Evolutionary conservation across 352 stramenopile genomes (phyloP).

Genomic region (Globisporangium acanthophoron): DNA sequence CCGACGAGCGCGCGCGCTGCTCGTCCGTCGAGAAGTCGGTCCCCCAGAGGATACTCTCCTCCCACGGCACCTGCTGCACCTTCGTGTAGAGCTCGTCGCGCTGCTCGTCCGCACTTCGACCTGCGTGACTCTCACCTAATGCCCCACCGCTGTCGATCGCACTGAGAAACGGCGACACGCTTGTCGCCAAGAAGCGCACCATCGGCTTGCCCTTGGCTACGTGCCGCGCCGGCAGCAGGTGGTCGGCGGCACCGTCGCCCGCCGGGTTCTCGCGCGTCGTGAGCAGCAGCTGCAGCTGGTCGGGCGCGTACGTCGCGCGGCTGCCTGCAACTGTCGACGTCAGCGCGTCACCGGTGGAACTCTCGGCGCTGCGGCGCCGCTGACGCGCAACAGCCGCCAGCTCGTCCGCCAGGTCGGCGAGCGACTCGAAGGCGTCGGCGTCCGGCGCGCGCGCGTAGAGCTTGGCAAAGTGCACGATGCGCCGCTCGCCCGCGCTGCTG

Average conservation of each 20-base stretch:
- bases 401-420: conserved; percentile 50
- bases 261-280: conserved; percentile 42
- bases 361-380: conserved; percentile 22
- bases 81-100: conserved; percentile 69
- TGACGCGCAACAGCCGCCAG: conserved; percentile 33
- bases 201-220: conserved; percentile 64
- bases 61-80: conserved; percentile 77
- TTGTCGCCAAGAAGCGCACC: conserved; percentile 55
- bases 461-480: conserved; percentile 49
- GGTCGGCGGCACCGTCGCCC: conserved; percentile 31
- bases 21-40: conserved; percentile 40
- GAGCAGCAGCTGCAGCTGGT: conserved; percentile 62
- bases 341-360: conserved; percentile 12
- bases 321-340: conserved; percentile 13
- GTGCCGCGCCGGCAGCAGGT: conserved; percentile 27
- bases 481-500: conserved; percentile 4
- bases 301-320: conserved; percentile 32
- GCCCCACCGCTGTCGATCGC: conserved; percentile 11
- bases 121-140: not conserved
- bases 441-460: conserved; percentile 64
- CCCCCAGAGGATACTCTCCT: conserved; percentile 79
- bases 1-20: conserved; percentile 7
- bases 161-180: conserved; percentile 51
- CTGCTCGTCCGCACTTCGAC: conserved; percentile 16
- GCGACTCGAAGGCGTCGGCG: conserved; percentile 41